Evolutionary conservation across 2,329 filamentous ascomycete genomes (phyloP).

Genomic region (Rhynchosporium graminicola): DNA sequence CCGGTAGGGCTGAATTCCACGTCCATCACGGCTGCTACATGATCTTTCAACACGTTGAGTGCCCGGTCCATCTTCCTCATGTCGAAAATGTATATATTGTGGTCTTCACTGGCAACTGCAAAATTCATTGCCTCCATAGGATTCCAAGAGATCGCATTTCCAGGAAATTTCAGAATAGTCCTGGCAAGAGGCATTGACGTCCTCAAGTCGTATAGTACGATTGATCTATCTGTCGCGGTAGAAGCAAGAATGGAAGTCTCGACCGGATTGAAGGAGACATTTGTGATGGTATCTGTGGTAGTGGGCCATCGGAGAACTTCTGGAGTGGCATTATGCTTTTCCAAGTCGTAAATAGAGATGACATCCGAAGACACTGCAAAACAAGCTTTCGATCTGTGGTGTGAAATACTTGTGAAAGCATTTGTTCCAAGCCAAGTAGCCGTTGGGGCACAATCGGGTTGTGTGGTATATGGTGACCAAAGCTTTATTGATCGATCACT

Average conservation of each 20-base stretch:
- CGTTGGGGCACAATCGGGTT: conserved; percentile 67
- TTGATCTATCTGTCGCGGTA: conserved; percentile 78
- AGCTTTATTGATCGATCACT: conserved; percentile 86
- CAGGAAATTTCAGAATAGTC: conserved; percentile 77
- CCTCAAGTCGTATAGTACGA: conserved; percentile 90
- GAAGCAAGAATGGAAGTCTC: conserved; percentile 91
- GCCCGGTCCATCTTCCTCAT: conserved; percentile 88
- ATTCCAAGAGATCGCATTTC: conserved; percentile 87
- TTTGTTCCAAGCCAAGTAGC: conserved; percentile 82
- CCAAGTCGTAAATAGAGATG: conserved; percentile 87
- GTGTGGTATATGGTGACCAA: conserved; percentile 82
- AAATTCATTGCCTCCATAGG: conserved; percentile 98
- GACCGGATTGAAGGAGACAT: conserved; percentile 86
- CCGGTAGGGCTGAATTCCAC: conserved; percentile 94
- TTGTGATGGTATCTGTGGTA: conserved; percentile 84
- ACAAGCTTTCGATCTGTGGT: conserved; percentile 75
- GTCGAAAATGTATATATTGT: conserved; percentile 67
- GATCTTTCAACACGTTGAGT: conserved; percentile 85
- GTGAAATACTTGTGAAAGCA: conserved; percentile 80
- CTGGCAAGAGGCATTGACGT: conserved; percentile 82
- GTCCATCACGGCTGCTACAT: conserved; percentile 91
- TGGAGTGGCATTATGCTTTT: conserved; percentile 75
- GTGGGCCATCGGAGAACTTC: conserved; percentile 88
- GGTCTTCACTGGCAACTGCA: conserved; percentile 90
- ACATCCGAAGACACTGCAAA: conserved; percentile 79